phyloP scores from a whole-genome alignment of 139 green algal species.

The Yamagishiella unicocca region DNA sequence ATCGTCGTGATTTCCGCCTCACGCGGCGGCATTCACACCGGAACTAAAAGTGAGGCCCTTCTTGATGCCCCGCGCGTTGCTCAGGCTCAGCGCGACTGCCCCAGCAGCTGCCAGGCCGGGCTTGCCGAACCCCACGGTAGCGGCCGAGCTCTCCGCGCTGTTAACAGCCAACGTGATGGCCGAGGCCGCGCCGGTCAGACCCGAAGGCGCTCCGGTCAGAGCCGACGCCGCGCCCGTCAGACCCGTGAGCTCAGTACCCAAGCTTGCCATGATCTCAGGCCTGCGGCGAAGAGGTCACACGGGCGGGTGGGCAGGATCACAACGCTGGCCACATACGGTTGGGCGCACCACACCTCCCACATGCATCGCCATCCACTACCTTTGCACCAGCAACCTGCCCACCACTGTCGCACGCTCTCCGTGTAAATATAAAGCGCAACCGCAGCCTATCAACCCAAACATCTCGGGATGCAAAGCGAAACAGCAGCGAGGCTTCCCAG shows the following conservation, averaged over 20 bases:
- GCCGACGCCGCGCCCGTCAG: background rate
- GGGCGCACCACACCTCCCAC: too few species aligned
- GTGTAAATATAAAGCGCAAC: too few species aligned
- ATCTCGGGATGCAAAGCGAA: too few species aligned
- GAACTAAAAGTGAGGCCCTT: background rate
- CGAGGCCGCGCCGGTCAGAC: background rate
- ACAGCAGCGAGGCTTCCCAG: too few species aligned
- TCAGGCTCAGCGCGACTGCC: background rate
- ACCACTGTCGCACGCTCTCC: too few species aligned
- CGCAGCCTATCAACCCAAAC: too few species aligned
- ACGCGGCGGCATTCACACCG: background rate
- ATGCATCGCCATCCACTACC: too few species aligned
- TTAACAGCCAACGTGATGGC: background rate
- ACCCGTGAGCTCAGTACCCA: background rate
- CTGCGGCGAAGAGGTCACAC: too few species aligned
- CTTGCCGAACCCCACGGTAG: background rate
- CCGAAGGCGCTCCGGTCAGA: background rate
- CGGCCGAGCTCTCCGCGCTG: background rate
- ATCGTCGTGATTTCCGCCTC: background rate
- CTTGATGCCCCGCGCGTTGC: background rate
- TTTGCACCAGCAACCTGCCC: too few species aligned
- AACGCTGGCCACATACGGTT: too few species aligned
- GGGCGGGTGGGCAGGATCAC: too few species aligned
- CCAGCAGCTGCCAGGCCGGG: background rate
- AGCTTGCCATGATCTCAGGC: constrained; percentile 30